Evolutionary conservation across 805 yeast species (phyloP).

Genomic region (Saturnispora halmiae): DNA sequence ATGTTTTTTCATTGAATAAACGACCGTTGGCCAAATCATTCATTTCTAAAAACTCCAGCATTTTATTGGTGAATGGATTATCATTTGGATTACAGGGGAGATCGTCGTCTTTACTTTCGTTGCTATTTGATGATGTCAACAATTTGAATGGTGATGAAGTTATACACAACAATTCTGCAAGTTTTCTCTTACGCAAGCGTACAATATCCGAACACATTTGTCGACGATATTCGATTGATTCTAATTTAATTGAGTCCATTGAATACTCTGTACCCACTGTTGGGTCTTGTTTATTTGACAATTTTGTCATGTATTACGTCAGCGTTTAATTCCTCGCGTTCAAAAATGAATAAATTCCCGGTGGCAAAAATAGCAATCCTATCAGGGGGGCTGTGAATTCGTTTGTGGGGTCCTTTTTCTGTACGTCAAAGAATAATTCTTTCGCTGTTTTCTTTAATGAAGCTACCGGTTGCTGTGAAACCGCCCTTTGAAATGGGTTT

Average conservation of each 20-base stretch:
- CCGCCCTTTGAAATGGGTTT: not conserved
- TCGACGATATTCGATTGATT: constrained; percentile 37
- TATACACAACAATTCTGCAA: constrained; percentile 54
- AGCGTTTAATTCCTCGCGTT: not conserved
- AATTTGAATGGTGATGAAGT: constrained; percentile 43
- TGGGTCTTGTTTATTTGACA: not conserved
- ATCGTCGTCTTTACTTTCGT: constrained; percentile 18
- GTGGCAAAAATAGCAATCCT: not conserved
- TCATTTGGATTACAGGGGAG: not conserved
- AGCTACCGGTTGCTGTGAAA: not conserved
- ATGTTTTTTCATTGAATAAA: constrained; percentile 23
- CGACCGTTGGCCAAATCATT: constrained; percentile 44
- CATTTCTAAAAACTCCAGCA: constrained; percentile 38
- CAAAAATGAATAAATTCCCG: not conserved
- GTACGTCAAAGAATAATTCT: no score
- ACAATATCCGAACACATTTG: constrained; percentile 37
- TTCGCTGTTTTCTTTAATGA: not conserved
- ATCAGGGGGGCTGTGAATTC: no score
- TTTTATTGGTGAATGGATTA: constrained; percentile 17
- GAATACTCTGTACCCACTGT: constrained; percentile 11
- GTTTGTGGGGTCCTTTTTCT: no score
- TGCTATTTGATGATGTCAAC: constrained; percentile 31
- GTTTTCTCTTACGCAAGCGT: constrained; percentile 44
- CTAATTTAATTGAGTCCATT: constrained; percentile 36
- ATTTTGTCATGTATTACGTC: not conserved